Base-by-base conservation (phyloP, 73 alveolate species). In the Blepharisma stoltei region DNA sequence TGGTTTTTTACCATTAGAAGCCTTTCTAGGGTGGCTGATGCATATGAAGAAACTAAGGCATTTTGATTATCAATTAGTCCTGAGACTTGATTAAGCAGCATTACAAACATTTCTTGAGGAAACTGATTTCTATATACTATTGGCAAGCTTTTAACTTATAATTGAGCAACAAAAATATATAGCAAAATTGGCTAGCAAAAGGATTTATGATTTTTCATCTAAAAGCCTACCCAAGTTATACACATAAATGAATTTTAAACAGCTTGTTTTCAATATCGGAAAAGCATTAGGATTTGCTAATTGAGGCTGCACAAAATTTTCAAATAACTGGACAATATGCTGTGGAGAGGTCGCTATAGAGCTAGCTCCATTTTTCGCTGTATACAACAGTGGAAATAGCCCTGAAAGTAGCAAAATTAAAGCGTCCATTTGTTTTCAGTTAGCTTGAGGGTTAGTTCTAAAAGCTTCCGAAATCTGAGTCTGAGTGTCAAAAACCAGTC, bases 361-460 rank as follows among this genome's bases (percentile, higher is more conserved):
- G 18, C 46, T 20, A 3, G 73, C 73, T 20, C 73, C 73, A 60
- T 60, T 60, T 60, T 38, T 60, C 5, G 73, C n/a, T 14, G 73
- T 60, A 60, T 60, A 60, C 2, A 60, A 38, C 11, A 38, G 14
- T 14, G 73, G 73, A 60, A 60, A 60, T 60, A 60, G 46, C 45
- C 73, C 73, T 14, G 73, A 60, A 25, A 60, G 73, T 4, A 60
- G 14, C 38, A 60, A 25, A 20, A 60, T 38, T 18, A 60, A 25
- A 20, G 73, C 73, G 46, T 60, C 73, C 73, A 60, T 60, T 60
- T 60, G 73, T 60, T 60, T 60, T 38, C 73, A 60, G 73, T 60
- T 60, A 14, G 38, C 23, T 9, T 60, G 14, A 14, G 73, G 73
- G 23, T 25, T 60, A 14, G 73, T 2, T 14, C 45, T 0, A 5